A percentile compares a stretch with the other conserved stretches of the same genome.
Evolutionary conservation across 805 yeast genomes (phyloP).

Genomic region (Ogataea methylovora): DNA sequence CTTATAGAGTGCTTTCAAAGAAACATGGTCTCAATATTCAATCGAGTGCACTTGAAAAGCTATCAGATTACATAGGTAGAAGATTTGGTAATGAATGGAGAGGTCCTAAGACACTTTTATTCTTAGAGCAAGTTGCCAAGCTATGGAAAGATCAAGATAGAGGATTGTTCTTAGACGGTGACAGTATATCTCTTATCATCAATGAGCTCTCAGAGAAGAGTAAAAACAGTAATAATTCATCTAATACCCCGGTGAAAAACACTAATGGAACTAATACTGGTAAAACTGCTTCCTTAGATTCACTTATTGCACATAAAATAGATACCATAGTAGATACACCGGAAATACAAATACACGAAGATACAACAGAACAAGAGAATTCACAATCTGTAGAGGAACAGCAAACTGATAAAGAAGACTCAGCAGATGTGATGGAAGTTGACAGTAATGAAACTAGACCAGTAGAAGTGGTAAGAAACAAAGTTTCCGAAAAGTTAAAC

Average conservation of each 20-base stretch:
- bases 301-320: neutral
- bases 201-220: slow-evolving; percentile 34
- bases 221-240: slow-evolving; percentile 5
- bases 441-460: too few relatives aligned
- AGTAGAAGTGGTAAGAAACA: too few relatives aligned
- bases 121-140: slow-evolving; percentile 71
- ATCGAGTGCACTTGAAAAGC: slow-evolving; percentile 66
- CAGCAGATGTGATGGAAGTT: slow-evolving; percentile 5
- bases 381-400: neutral
- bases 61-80: slow-evolving; percentile 71
- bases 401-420: slow-evolving; percentile 8
- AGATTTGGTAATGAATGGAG: slow-evolving; percentile 86
- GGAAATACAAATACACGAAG: neutral
- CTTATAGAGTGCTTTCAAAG: slow-evolving; percentile 83
- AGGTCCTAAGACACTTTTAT: slow-evolving; percentile 49
- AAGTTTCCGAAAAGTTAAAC: slow-evolving; percentile 27
- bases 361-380: neutral
- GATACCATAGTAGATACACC: neutral
- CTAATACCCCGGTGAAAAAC: too few relatives aligned
- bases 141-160: slow-evolving; percentile 86
- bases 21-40: slow-evolving; percentile 89
- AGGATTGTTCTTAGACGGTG: slow-evolving; percentile 79
- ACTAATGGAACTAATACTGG: slow-evolving; percentile 1
- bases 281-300: slow-evolving; percentile 1
- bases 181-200: slow-evolving; percentile 55